Conservation (phyloP, 2,329 filamentous ascomycete genomes). For the Stagonosporopsis rhizophila region DNA sequence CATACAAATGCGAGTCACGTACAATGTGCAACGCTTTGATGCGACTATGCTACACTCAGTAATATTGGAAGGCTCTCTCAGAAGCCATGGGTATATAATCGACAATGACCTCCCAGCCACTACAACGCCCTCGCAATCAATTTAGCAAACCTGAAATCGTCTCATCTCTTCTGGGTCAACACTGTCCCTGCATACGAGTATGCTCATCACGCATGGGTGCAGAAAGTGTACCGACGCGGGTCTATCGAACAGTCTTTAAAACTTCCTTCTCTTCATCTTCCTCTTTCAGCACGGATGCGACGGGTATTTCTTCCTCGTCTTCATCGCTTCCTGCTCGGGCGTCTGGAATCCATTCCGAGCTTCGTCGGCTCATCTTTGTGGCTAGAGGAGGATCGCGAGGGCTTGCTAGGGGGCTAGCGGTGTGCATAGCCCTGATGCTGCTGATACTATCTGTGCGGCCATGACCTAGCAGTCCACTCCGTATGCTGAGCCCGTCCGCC, state of each 20-base stretch:
- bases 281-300: constrained; percentile 2
- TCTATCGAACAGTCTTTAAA: not conserved
- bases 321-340: constrained; percentile 37
- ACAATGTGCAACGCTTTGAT: not conserved
- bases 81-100: constrained; percentile 20
- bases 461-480: constrained; percentile 80
- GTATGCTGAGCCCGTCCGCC: constrained; percentile 75
- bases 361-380: constrained; percentile 41
- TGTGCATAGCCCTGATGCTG: constrained; percentile 66
- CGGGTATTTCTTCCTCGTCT: constrained; percentile 3
- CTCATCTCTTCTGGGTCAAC: not conserved
- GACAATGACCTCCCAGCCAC: constrained; percentile 3
- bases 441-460: constrained; percentile 81
- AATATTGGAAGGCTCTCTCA: constrained; percentile 13
- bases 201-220: not conserved
- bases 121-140: constrained; percentile 15
- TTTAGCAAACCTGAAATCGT: constrained; percentile 3
- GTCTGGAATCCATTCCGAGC: constrained; percentile 47
- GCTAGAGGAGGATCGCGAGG: constrained; percentile 48
- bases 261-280: constrained; percentile 7
- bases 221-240: not conserved
- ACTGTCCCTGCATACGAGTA: not conserved
- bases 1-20: not conserved
- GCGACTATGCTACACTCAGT: constrained; percentile 6
- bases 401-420: constrained; percentile 67